Percentiles rank a stretch among this genome's conserved stretches.
These are phyloP conservation scores for Hypocreales sp. DNA, from an alignment of 2,329 filamentous ascomycete genomes.

Conservation along the genomic window DNA sequence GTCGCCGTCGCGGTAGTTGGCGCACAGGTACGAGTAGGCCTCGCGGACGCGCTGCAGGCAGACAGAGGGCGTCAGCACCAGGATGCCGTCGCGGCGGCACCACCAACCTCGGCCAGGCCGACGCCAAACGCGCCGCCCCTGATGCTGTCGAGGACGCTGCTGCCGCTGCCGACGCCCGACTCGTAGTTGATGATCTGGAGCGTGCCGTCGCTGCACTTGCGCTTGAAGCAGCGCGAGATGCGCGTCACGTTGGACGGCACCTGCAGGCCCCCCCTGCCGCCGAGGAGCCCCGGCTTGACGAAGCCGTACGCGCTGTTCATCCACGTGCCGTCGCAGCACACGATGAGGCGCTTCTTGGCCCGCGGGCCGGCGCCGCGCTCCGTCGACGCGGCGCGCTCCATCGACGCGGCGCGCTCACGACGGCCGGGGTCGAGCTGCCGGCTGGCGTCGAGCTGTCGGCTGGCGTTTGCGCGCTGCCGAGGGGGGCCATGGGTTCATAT, in stretches of 20 bases:
- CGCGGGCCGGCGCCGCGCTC: too few relatives aligned
- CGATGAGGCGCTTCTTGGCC: slow-evolving; percentile 28
- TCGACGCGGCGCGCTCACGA: too few relatives aligned
- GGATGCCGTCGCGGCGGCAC: background rate
- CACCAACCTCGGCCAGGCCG: slow-evolving; percentile 32
- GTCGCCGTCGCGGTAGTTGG: slow-evolving; percentile 43
- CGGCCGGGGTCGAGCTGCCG: too few relatives aligned
- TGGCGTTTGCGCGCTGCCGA: too few relatives aligned
- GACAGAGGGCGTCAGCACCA: background rate
- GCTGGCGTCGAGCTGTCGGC: too few relatives aligned
- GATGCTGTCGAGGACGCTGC: slow-evolving; percentile 30
- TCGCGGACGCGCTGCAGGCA: slow-evolving; percentile 35
- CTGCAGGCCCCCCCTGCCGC: slow-evolving; percentile 25
- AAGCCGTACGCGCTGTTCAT: slow-evolving; percentile 36
- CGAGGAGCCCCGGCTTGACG: slow-evolving; percentile 20
- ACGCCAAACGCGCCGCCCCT: slow-evolving; percentile 39
- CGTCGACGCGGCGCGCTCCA: too few relatives aligned
- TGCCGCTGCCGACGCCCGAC: slow-evolving; percentile 41
- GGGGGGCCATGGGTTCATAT: too few relatives aligned
- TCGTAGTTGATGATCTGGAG: slow-evolving; percentile 47
- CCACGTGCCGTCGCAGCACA: slow-evolving; percentile 40
- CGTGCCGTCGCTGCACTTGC: slow-evolving; percentile 31
- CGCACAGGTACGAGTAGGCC: slow-evolving; percentile 45
- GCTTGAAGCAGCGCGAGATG: slow-evolving; percentile 40
- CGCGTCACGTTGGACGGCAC: slow-evolving; percentile 45